Conservation (phyloP, 345 rosid species). For the Salix brachista region DNA sequence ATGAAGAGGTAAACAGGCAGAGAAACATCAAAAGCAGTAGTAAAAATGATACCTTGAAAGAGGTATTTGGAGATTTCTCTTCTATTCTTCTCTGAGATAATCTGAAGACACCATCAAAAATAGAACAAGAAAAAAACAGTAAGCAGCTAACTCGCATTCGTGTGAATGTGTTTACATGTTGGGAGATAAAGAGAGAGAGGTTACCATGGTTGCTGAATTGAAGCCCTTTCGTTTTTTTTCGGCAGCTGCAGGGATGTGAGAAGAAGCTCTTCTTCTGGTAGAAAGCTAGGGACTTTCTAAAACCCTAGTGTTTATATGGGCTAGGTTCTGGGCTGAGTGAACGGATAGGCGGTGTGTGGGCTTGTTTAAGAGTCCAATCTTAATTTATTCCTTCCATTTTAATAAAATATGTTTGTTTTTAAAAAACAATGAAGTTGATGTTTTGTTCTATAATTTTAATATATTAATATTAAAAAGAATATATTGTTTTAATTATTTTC, state of each 20-base stretch:
- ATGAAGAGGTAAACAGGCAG: neutral
- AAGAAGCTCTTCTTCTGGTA: neutral
- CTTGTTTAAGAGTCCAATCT: neutral
- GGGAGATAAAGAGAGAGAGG: neutral
- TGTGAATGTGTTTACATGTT: neutral
- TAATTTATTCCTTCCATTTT: neutral
- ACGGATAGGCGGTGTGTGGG: neutral
- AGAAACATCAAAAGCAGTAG: neutral
- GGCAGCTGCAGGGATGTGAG: neutral
- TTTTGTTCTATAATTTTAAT: too few relatives aligned
- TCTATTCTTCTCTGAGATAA: constrained; percentile 28
- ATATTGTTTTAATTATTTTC: too few relatives aligned
- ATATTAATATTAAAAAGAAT: too few relatives aligned
- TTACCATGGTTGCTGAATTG: neutral
- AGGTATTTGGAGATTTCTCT: constrained; percentile 26
- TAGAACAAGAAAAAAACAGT: neutral
- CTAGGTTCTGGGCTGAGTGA: neutral
- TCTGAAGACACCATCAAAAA: constrained; percentile 4
- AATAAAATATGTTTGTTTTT: too few relatives aligned
- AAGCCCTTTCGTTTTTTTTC: neutral
- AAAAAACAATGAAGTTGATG: too few relatives aligned
- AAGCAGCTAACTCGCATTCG: neutral
- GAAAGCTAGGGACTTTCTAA: neutral
- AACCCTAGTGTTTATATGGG: neutral
- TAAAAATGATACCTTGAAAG: constrained; percentile 17